A percentile compares a stretch with the other conserved stretches of the same genome.
phyloP scores from a whole-genome alignment of 768 basidiomycete species.

The Mycena polygramma region DNA sequence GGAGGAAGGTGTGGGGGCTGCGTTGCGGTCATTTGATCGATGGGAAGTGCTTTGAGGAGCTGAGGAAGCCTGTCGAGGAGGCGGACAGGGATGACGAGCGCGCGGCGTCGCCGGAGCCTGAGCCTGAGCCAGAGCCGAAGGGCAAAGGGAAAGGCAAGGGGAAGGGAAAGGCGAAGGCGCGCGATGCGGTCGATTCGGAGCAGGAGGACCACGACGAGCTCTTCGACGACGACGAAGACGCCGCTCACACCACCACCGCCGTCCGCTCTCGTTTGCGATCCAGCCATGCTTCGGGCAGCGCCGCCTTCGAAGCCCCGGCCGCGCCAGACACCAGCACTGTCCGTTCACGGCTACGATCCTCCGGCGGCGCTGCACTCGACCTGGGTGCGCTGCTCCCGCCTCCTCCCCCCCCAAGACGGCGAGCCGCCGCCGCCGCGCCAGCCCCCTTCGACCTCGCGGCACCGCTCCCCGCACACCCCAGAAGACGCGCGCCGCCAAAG shows the following conservation, averaged over 20 bases:
- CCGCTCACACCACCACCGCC: constrained; percentile 42
- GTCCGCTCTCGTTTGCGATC: constrained; percentile 74
- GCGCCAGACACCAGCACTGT: too few species aligned
- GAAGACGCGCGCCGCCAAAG: constrained; percentile 17
- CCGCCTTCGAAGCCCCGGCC: not conserved
- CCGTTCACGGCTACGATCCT: too few species aligned
- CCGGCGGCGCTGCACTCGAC: too few species aligned
- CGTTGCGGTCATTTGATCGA: constrained; percentile 86
- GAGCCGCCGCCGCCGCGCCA: not conserved
- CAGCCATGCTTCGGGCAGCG: constrained; percentile 40
- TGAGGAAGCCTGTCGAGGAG: constrained; percentile 60
- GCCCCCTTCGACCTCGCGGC: constrained; percentile 26
- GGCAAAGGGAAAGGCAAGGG: constrained; percentile 38
- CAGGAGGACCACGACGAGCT: constrained; percentile 37
- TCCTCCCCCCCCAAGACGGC: too few species aligned
- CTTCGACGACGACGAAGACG: constrained; percentile 18
- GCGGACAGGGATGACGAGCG: not conserved
- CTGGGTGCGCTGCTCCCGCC: too few species aligned
- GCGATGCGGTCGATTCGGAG: constrained; percentile 23
- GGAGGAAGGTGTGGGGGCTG: constrained; percentile 74
- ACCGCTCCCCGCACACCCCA: constrained; percentile 16
- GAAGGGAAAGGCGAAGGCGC: constrained; percentile 65
- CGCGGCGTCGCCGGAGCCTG: not conserved
- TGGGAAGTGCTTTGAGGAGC: constrained; percentile 75
- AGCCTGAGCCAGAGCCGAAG: constrained; percentile 12